Percentiles rank a stretch among this genome's conserved stretches.
These are phyloP conservation scores for Candida boleticola DNA, from an alignment of 805 yeast genomes.

Conservation along the genomic window DNA sequence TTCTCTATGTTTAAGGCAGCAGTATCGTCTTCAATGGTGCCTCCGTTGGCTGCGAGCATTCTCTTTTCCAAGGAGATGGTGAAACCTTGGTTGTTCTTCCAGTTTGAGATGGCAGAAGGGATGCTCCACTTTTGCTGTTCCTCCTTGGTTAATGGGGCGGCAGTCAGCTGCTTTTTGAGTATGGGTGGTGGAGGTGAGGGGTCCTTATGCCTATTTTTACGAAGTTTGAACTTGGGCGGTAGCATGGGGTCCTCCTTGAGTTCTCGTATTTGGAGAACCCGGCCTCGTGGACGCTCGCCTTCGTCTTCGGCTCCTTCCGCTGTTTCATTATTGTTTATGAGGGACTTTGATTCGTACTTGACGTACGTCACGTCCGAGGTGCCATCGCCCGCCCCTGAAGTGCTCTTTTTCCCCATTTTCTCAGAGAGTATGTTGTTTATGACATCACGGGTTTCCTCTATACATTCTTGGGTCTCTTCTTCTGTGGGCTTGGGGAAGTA, in stretches of 20 bases:
- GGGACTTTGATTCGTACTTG: constrained; percentile 11
- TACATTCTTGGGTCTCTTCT: constrained; percentile 44
- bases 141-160: constrained; percentile 55
- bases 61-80: constrained; percentile 80
- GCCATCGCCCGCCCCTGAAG: no score
- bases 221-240: constrained; percentile 72
- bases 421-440: constrained; percentile 50
- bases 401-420: constrained; percentile 41
- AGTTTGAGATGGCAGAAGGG: constrained; percentile 88
- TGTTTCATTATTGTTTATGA: constrained; percentile 6
- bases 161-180: constrained; percentile 44
- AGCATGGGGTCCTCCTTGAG: constrained; percentile 79
- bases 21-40: constrained; percentile 24
- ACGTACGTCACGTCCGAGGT: constrained; percentile 21
- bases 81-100: constrained; percentile 93
- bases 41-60: constrained; percentile 49
- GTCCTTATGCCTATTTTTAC: constrained; percentile 65
- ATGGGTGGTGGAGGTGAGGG: constrained; percentile 65
- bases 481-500: constrained; percentile 41
- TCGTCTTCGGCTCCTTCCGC: constrained; percentile 12
- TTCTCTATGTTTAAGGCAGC: constrained; percentile 51
- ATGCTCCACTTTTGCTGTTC: constrained; percentile 82
- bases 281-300: constrained; percentile 15
- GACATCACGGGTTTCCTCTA: constrained; percentile 55
- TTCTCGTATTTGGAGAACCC: constrained; percentile 65